phyloP scores from a whole-genome alignment of 2,329 filamentous ascomycete genomes.

The Fusarium hainanense region DNA sequence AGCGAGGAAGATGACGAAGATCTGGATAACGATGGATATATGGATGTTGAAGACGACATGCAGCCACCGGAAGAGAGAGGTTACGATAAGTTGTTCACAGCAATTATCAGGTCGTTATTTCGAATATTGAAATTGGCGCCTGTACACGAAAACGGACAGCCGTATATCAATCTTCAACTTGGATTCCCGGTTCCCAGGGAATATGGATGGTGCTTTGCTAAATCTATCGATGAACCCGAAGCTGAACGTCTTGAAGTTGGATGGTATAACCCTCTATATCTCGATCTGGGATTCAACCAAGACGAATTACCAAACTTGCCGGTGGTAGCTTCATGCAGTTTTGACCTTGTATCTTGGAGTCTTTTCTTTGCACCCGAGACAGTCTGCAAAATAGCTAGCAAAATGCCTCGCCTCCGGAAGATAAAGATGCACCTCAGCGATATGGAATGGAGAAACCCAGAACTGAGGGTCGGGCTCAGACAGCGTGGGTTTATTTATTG shows the following conservation, averaged over 20 bases:
- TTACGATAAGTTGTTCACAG: neutral
- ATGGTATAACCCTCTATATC: neutral
- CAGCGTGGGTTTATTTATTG: neutral
- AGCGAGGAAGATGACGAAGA: neutral
- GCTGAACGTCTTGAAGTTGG: slow-evolving; percentile 1
- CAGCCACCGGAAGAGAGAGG: neutral
- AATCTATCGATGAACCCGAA: slow-evolving; percentile 3
- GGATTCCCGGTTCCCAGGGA: slow-evolving; percentile 10
- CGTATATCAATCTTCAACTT: slow-evolving; percentile 11
- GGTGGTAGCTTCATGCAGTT: slow-evolving; percentile 3
- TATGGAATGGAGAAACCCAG: neutral
- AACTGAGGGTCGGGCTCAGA: neutral
- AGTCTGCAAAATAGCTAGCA: slow-evolving; percentile 2
- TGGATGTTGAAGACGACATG: neutral
- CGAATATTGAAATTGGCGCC: slow-evolving; percentile 1
- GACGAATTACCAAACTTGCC: slow-evolving; percentile 10
- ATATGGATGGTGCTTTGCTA: neutral
- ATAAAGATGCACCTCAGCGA: slow-evolving; percentile 15
- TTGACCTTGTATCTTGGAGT: slow-evolving; percentile 18
- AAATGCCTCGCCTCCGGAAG: slow-evolving; percentile 5
- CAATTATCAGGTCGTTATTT: slow-evolving; percentile 2
- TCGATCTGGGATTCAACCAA: neutral
- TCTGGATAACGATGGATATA: neutral
- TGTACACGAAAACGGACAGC: neutral
- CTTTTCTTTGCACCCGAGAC: neutral